A percentile compares a stretch with the other conserved stretches of the same genome.
Evolutionary conservation across 306 rosid species (phyloP).

Genomic region (Cyclanthera cordifolia): DNA sequence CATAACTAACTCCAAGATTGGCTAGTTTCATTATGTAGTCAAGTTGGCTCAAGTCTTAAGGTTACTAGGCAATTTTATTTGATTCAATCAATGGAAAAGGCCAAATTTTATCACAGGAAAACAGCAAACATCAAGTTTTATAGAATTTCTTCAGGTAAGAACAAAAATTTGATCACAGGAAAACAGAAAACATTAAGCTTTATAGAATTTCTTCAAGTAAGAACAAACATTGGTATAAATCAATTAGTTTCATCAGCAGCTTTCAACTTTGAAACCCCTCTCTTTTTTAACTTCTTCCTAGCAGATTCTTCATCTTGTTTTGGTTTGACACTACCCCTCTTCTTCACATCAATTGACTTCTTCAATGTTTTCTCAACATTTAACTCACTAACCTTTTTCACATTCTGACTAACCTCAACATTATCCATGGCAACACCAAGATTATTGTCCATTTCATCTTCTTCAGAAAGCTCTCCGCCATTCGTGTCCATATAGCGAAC

Average conservation of each 20-base stretch:
- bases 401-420: background rate
- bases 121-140: background rate
- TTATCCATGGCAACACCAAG: constrained; percentile 4
- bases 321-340: background rate
- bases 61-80: too few relatives aligned
- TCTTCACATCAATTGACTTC: background rate
- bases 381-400: background rate
- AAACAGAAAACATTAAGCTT: too few relatives aligned
- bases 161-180: background rate
- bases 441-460: constrained; percentile 16
- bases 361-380: background rate
- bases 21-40: too few relatives aligned
- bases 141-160: constrained; percentile 3
- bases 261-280: too few relatives aligned
- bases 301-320: too few relatives aligned
- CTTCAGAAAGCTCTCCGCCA: constrained; percentile 20
- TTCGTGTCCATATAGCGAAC: constrained; percentile 55
- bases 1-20: background rate
- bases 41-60: too few relatives aligned
- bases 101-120: background rate
- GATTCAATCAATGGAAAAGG: too few relatives aligned
- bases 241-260: background rate
- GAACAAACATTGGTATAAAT: constrained; percentile 1
- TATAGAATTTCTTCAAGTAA: constrained; percentile 1
- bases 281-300: background rate